Evolutionary conservation across 768 basidiomycete genomes (phyloP), one percentile per base, ranked within the genome.

Genomic region (Panaeolus papilionaceus): DNA sequence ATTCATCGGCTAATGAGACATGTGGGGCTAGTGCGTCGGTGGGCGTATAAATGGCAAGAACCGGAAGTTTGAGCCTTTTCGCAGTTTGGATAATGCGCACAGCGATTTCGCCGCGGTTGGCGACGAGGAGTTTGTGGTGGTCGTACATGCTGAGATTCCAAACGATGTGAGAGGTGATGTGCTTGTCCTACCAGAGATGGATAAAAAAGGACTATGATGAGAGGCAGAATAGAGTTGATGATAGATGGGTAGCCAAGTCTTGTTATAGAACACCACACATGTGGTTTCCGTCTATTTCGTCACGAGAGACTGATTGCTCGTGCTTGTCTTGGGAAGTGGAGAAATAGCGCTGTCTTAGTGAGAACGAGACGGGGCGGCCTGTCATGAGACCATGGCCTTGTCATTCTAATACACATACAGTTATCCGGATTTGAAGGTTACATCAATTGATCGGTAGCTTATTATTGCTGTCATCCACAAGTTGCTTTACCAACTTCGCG

Each of bases 61-160:
- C 89, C 3, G 71, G 74, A 28, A 92, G 72, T 1, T 82, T 85
- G 3, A 90, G 81, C 33, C 75, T 75, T 61, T 82, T 81, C 2
- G 88, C 88, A 0, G 89, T 86, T 63, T 81, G 83, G 28, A 91
- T 78, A 70, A 91, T 84, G 9, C 90, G 86, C 14, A 88, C 80
- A 9, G 89, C 90, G 63, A 92, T 92, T 75, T 92, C 91, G 47
- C 90, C 91, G 28, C 90, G 86, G 75, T 92, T 92, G 20, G 89
- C 89, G 67, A 92, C 79, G 68, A 92, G 83, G 0, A 91, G 79
- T 68, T 84, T 88, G 69, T 87, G 84, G n/a, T 67, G 68, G 66
- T 69, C 44, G 66, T 73, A 75, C 47, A 51, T 51, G n/a, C 26
- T 51, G 47, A 0, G 20, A 51, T 0, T 6, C 33, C 16, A 44